Conservation (phyloP, 352 stramenopile genomes). For the Phytophthora sp. region DNA sequence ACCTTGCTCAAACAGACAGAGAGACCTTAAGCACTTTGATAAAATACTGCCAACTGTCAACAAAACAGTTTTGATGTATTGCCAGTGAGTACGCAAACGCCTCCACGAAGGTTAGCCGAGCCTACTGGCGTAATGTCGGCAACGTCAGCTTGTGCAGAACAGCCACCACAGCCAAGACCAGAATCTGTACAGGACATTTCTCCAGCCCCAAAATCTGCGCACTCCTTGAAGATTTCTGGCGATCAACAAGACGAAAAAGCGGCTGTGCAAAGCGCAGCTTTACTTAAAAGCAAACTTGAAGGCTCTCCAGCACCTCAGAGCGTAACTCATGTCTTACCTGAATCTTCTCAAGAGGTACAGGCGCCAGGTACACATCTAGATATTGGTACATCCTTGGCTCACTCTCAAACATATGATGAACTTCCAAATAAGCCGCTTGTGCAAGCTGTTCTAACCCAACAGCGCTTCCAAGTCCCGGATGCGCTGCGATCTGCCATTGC, state of each 20-base stretch:
- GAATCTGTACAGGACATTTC: neutral
- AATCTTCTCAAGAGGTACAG: too few relatives aligned
- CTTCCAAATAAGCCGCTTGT: neutral
- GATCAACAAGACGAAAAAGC: neutral
- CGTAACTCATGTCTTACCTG: neutral
- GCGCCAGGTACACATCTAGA: too few relatives aligned
- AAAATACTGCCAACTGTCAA: too few relatives aligned
- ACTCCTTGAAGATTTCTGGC: neutral
- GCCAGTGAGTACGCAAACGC: too few relatives aligned
- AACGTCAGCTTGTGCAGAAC: too few relatives aligned
- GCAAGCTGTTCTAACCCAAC: neutral
- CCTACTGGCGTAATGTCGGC: too few relatives aligned
- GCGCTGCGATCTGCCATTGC: constrained; percentile 24
- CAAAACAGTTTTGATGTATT: too few relatives aligned
- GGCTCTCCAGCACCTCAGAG: neutral
- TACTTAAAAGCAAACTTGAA: neutral
- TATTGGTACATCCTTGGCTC: too few relatives aligned
- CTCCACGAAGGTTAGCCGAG: too few relatives aligned
- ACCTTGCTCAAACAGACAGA: too few relatives aligned
- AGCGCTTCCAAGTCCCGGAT: constrained; percentile 1
- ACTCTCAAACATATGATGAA: too few relatives aligned
- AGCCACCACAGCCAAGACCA: neutral
- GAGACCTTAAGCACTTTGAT: too few relatives aligned
- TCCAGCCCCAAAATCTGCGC: neutral
- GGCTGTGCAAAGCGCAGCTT: neutral